phyloP scores from a whole-genome alignment of 106 monocot species.

The Platanthera zijinensis region DNA sequence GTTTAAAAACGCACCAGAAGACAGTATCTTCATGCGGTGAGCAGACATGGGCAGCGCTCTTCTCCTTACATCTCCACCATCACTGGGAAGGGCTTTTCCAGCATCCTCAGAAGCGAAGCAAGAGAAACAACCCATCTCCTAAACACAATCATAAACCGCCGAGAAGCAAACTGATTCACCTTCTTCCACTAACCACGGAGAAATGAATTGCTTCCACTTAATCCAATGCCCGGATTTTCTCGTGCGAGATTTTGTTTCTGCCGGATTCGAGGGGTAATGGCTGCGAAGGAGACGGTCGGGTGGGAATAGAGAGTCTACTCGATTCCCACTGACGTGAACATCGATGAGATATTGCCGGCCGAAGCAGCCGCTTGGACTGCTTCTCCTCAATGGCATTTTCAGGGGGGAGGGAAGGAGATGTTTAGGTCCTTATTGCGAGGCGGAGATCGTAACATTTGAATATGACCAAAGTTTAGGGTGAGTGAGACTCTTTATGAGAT shows the following conservation, averaged over 20 bases:
- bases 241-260: neutral
- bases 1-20: neutral
- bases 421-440: neutral
- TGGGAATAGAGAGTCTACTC: neutral
- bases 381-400: neutral
- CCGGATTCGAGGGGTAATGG: neutral
- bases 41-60: neutral
- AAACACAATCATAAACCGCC: neutral
- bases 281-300: neutral
- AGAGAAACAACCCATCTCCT: slow-evolving; percentile 10
- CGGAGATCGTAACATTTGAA: no score
- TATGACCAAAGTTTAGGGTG: no score
- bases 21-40: neutral
- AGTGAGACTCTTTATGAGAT: no score
- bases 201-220: neutral
- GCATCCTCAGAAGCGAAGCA: slow-evolving; percentile 2
- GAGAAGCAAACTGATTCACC: neutral
- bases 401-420: neutral
- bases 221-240: neutral
- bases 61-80: neutral
- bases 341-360: neutral
- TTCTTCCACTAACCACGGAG: neutral
- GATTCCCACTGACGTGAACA: slow-evolving; percentile 5
- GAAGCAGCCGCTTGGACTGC: neutral
- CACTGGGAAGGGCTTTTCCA: neutral